phyloP scores from a whole-genome alignment of 768 basidiomycete genomes.

The Leccinum subgranulosum region DNA sequence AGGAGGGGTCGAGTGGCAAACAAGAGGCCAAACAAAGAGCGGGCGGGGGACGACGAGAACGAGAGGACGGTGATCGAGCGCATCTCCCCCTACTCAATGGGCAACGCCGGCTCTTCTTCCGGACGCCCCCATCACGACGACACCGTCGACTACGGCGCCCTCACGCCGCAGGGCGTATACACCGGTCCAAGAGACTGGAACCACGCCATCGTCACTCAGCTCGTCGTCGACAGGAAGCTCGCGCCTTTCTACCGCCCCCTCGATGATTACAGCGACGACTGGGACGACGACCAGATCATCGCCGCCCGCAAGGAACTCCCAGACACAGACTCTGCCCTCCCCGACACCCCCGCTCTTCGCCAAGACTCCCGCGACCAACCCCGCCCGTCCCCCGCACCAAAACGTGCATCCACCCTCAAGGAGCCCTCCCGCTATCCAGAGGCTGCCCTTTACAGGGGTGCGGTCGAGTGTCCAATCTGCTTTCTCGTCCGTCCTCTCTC shows the following conservation, averaged over 20 bases:
- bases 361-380: constrained; percentile 27
- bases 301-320: constrained; percentile 71
- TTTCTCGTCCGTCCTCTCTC: constrained; percentile 71
- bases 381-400: constrained; percentile 36
- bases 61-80: neutral
- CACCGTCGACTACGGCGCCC: constrained; percentile 77
- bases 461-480: constrained; percentile 96
- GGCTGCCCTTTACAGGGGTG: constrained; percentile 77
- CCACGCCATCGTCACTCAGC: constrained; percentile 77
- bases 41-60: constrained; percentile 5
- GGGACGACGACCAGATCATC: constrained; percentile 87
- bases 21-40: constrained; percentile 19
- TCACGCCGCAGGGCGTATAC: constrained; percentile 84
- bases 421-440: constrained; percentile 67
- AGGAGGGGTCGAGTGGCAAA: constrained; percentile 19
- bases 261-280: constrained; percentile 86
- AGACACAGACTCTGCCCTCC: constrained; percentile 45
- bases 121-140: constrained; percentile 76
- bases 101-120: constrained; percentile 77
- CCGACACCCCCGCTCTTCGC: constrained; percentile 33
- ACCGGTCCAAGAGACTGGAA: constrained; percentile 87
- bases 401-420: constrained; percentile 57
- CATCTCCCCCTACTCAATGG: constrained; percentile 47
- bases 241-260: constrained; percentile 97
- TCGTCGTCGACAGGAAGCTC: constrained; percentile 83